Conservation (phyloP, 441 rosid genomes). For the Pelargonium cotyledonis region DNA sequence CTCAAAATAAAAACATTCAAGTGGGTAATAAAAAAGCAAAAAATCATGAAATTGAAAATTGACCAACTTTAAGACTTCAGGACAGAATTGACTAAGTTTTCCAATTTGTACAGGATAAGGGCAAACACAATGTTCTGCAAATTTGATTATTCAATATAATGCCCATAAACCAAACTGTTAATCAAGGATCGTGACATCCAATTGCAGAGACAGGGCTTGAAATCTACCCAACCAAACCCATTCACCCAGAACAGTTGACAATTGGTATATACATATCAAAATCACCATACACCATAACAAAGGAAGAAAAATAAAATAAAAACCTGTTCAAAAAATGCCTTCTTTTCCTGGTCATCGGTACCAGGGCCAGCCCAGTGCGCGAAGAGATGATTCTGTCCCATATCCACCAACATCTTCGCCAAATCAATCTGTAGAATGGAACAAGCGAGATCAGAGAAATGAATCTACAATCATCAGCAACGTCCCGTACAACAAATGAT, state of each 20-base stretch:
- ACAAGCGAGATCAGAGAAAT: neutral
- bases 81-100: neutral
- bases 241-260: neutral
- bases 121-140: neutral
- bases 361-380: slow-evolving; percentile 73
- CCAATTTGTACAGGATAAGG: neutral
- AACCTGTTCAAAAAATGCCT: slow-evolving; percentile 69
- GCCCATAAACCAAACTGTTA: neutral
- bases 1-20: no score
- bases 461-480: neutral
- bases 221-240: neutral
- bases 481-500: neutral
- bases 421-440: slow-evolving; percentile 52
- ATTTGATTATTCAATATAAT: neutral
- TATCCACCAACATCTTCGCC: slow-evolving; percentile 64
- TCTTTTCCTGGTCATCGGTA: slow-evolving; percentile 55
- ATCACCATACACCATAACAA: neutral
- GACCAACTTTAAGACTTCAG: no score
- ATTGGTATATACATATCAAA: neutral
- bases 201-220: neutral
- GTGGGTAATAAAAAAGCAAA: no score
- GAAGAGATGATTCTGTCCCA: slow-evolving; percentile 74
- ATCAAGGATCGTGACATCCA: neutral
- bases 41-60: no score
- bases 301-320: neutral